Evolutionary conservation across 495 filamentous ascomycete species (phyloP), one percentile per base, ranked within the genome.

Genomic region (Aspergillus hancockii): DNA sequence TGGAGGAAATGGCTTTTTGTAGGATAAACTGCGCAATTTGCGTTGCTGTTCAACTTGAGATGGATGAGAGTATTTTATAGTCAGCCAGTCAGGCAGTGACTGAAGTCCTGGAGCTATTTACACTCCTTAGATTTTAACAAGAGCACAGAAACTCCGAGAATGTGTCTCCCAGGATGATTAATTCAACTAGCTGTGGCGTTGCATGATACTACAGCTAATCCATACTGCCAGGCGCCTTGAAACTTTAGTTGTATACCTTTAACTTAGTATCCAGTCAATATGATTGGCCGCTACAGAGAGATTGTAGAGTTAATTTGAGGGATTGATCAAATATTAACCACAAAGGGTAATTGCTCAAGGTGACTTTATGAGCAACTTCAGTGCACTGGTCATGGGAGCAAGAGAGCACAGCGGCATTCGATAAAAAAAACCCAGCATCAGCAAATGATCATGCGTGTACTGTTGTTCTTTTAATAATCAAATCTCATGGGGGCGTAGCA

Each of bases 131-230:
- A 22, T 47, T 14, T 47, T 47, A 19, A 47, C 40, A 8, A 43
- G 40, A 23, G 43, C 2, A 47, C 43, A 19, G 43, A 47, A 47
- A 23, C 43, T 47, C 43, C 43, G 43, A 47, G 3, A 47, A 47
- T 47, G 21, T 8, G 10, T 47, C 43, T 47, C 21, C 43, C 21
- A 47, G 21, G 43, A 47, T 23, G 21, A 47, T 47, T 23, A 47
- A 47, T 47, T 19, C 43, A 47, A 47, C 43, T 23, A 9, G 19
- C 19, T 19, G 18, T 47, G 43, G 43, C 43, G 43, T 47, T 47
- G 4, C 21, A 47, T 12, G 43, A 47, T 23, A 9, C 43, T 23
- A 19, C 43, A 19, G 43, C 43, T 23, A 47, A 47, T 23, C 21
- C 21, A 47, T 9, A 10, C 18, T 23, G 19, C 43, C 12, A 23